A percentile compares a stretch with the other conserved stretches of the same genome.
Conservation (phyloP, 805 yeast species). For the Diddensiella caesifluorescens region DNA sequence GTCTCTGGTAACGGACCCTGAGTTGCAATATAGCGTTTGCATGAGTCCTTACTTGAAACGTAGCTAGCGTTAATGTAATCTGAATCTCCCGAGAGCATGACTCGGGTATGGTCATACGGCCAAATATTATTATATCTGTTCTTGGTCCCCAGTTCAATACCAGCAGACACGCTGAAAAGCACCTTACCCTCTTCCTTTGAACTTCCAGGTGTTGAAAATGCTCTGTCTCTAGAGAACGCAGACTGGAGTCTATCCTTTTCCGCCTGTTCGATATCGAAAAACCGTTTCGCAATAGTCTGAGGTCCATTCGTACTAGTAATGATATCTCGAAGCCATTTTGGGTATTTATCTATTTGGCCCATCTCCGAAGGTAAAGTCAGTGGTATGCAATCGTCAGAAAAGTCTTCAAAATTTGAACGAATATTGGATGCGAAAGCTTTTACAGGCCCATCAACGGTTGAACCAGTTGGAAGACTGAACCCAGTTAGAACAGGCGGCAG, state of each 20-base stretch:
- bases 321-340: conserved; percentile 48
- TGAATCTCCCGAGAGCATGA: conserved; percentile 39
- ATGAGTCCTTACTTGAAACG: conserved; percentile 37
- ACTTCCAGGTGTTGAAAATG: conserved; percentile 6
- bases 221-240: conserved; percentile 31
- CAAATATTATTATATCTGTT: conserved; percentile 86
- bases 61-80: conserved; percentile 88
- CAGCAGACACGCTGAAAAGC: conserved; percentile 54
- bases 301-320: conserved; percentile 37
- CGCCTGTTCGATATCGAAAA: conserved; percentile 58
- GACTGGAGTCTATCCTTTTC: conserved; percentile 63
- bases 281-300: conserved; percentile 44
- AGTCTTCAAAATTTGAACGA: conserved; percentile 25
- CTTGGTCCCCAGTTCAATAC: conserved; percentile 74
- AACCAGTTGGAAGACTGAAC: conserved; percentile 21
- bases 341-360: conserved; percentile 33
- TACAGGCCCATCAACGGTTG: conserved; percentile 20
- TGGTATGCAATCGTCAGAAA: conserved; percentile 27
- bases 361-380: conserved; percentile 11
- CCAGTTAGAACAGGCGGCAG: conserved; percentile 27
- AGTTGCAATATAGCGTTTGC: conserved; percentile 68
- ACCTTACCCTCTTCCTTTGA: conserved; percentile 22
- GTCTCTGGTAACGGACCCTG: conserved; percentile 87
- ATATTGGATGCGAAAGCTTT: conserved; percentile 28
- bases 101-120: conserved; percentile 82